Evolutionary conservation across 345 rosid genomes (phyloP).

Genomic region (Citrus inodora): DNA sequence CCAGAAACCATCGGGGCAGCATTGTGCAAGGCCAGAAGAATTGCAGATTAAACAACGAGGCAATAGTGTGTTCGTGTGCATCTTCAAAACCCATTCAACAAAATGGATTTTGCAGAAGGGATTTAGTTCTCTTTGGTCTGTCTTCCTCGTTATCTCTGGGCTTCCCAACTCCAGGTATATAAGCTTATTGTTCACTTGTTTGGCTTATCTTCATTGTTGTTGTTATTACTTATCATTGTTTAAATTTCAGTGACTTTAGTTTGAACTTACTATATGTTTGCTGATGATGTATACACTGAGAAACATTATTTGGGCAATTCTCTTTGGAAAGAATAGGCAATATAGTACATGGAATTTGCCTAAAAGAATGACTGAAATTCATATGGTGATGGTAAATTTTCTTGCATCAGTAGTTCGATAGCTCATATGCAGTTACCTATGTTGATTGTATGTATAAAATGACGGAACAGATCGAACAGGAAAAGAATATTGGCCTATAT

Average conservation of each 20-base stretch:
- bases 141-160: conserved; percentile 52
- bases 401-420: background rate
- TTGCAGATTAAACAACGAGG: conserved; percentile 31
- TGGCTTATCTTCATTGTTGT: background rate
- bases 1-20: conserved; percentile 33
- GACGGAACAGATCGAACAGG: background rate
- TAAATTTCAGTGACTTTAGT: background rate
- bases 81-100: conserved; percentile 29
- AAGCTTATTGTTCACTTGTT: background rate
- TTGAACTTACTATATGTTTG: background rate
- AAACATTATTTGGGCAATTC: background rate
- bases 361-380: background rate
- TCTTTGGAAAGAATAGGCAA: background rate
- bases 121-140: conserved; percentile 57
- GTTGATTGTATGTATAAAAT: background rate
- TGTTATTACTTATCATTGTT: background rate
- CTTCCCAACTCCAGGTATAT: conserved; percentile 48
- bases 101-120: conserved; percentile 55
- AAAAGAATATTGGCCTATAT: background rate
- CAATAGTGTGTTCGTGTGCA: conserved; percentile 30
- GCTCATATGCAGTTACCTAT: background rate
- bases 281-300: background rate
- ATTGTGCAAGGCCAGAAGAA: conserved; percentile 34
- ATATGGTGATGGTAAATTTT: background rate
- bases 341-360: background rate